phyloP scores from a whole-genome alignment of 768 basidiomycete genomes.

The Trichaptum fuscoviolaceum region DNA sequence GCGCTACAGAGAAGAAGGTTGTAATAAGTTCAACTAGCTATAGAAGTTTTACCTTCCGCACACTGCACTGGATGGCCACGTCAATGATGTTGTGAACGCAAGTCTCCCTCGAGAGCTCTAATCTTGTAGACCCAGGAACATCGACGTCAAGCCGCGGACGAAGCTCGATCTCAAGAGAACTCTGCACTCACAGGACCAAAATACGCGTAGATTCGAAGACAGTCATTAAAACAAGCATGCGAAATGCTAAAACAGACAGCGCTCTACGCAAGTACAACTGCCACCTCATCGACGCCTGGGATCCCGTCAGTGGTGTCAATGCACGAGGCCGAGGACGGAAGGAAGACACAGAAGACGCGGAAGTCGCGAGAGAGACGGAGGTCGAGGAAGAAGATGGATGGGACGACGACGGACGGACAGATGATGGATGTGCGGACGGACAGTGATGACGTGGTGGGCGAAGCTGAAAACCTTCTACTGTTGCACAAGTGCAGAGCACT shows the following conservation, averaged over 20 bases:
- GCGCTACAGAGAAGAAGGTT: too few relatives aligned
- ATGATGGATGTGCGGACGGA: background rate
- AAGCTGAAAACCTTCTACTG: background rate
- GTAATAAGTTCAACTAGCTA: too few relatives aligned
- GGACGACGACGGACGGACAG: background rate
- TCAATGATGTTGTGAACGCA: background rate
- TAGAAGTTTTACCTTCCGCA: too few relatives aligned
- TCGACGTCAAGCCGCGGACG: background rate
- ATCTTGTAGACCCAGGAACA: background rate
- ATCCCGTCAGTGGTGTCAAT: background rate
- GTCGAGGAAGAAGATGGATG: background rate
- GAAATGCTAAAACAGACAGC: background rate
- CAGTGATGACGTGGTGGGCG: background rate
- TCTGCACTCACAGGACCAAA: background rate
- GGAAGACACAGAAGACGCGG: background rate
- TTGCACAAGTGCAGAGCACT: too few relatives aligned
- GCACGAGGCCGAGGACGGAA: background rate
- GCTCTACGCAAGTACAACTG: background rate
- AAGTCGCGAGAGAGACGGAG: background rate
- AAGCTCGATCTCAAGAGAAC: background rate
- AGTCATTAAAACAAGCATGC: background rate
- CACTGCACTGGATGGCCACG: background rate
- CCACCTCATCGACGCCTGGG: background rate
- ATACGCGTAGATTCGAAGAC: background rate
- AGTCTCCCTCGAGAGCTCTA: background rate